A percentile compares a stretch with the other conserved stretches of the same genome.
phyloP scores from a whole-genome alignment of 345 rosid species.

The Populus nigra region DNA sequence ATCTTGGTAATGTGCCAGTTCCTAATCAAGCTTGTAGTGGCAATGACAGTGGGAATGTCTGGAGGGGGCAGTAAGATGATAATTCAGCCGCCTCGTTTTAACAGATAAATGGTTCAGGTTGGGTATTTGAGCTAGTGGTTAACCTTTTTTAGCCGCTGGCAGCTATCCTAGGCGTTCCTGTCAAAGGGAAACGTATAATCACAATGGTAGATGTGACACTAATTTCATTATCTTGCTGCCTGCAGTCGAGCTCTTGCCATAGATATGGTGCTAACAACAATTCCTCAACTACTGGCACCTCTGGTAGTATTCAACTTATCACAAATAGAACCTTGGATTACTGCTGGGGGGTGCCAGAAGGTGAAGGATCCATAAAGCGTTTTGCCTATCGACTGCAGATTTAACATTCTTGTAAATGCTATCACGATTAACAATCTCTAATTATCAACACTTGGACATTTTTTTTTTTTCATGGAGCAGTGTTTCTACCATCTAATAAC shows the following conservation, averaged over 20 bases:
- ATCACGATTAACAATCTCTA: neutral
- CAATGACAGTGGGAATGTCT: conserved; percentile 79
- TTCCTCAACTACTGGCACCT: neutral
- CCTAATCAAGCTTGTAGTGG: conserved; percentile 85
- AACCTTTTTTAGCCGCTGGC: neutral
- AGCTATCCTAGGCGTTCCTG: neutral
- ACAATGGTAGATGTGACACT: neutral
- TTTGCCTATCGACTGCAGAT: conserved; percentile 3
- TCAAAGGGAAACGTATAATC: neutral
- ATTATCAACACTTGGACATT: too few relatives aligned
- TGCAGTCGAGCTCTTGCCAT: neutral
- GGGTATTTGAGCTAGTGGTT: neutral
- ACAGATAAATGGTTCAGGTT: conserved; percentile 39
- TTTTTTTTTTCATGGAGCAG: neutral
- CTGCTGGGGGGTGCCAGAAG: neutral
- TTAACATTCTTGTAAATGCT: conserved; percentile 28
- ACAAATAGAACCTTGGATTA: conserved; percentile 5
- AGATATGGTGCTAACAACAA: neutral
- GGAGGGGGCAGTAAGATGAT: conserved; percentile 81
- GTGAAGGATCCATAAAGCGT: conserved; percentile 14
- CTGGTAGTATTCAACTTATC: neutral
- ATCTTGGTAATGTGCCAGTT: conserved; percentile 64
- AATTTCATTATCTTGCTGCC: neutral
- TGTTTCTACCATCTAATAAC: neutral
- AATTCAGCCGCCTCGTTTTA: conserved; percentile 84